Conservation (phyloP, 768 basidiomycete genomes). For the Rickenella mellea region DNA sequence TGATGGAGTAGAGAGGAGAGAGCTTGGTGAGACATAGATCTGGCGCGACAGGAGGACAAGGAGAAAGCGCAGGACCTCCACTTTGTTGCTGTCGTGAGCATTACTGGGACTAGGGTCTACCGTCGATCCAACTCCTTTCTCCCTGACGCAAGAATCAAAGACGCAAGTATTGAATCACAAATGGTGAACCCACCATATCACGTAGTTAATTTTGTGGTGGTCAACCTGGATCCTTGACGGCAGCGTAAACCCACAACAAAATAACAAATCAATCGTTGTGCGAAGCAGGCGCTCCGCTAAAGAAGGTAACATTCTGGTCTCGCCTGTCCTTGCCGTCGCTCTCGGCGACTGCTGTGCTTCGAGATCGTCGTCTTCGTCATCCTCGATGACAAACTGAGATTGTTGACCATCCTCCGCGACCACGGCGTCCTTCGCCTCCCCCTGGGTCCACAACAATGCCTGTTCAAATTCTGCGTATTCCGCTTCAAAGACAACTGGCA, state of each 20-base stretch:
- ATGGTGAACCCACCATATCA: slow-evolving; percentile 64
- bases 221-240: slow-evolving; percentile 69
- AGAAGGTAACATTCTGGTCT: slow-evolving; percentile 45
- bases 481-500: slow-evolving; percentile 83
- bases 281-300: slow-evolving; percentile 74
- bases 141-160: slow-evolving; percentile 41
- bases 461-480: slow-evolving; percentile 72
- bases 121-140: slow-evolving; percentile 90
- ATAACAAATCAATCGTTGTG: slow-evolving; percentile 76
- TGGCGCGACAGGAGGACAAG: slow-evolving; percentile 84
- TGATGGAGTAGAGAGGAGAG: slow-evolving; percentile 64
- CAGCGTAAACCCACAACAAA: slow-evolving; percentile 90
- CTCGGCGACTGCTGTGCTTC: slow-evolving; percentile 9
- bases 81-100: slow-evolving; percentile 69
- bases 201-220: slow-evolving; percentile 76
- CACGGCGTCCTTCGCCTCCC: slow-evolving; percentile 32
- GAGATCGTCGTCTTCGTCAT: slow-evolving; percentile 52
- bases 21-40: slow-evolving; percentile 70
- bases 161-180: neutral
- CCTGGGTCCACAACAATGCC: slow-evolving; percentile 75
- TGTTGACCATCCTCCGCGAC: slow-evolving; percentile 13
- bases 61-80: slow-evolving; percentile 82
- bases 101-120: slow-evolving; percentile 55
- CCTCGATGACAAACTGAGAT: slow-evolving; percentile 85
- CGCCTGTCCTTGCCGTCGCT: slow-evolving; percentile 24